Evolutionary conservation across 805 yeast species (phyloP).

Genomic region (Zygosaccharomyces pseudorouxii): DNA sequence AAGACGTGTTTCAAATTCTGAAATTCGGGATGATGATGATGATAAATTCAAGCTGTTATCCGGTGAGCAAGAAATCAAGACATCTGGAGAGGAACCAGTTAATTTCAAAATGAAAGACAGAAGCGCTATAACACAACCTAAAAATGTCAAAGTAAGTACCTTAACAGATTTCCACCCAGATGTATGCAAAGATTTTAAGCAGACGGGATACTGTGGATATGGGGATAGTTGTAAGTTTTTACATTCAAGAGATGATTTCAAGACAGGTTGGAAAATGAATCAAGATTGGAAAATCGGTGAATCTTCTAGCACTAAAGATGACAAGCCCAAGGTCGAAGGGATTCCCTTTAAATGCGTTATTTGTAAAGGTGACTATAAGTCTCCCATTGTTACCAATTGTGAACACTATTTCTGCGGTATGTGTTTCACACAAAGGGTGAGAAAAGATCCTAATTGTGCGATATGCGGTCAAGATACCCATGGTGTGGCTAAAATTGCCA

Average conservation of each 20-base stretch:
- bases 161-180: conserved; percentile 87
- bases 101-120: background rate
- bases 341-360: conserved; percentile 60
- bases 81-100: background rate
- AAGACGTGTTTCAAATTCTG: background rate
- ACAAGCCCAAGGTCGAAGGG: conserved; percentile 25
- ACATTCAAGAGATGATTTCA: conserved; percentile 83
- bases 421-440: conserved; percentile 51
- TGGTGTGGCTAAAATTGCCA: conserved; percentile 55
- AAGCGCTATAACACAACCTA: conserved; percentile 21
- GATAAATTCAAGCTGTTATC: conserved; percentile 7
- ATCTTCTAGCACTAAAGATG: conserved; percentile 17
- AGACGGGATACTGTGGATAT: conserved; percentile 93
- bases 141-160: conserved; percentile 59
- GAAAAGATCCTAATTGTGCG: conserved; percentile 43
- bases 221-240: conserved; percentile 96
- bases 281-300: conserved; percentile 61
- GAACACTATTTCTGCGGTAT: conserved; percentile 58
- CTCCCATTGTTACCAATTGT: conserved; percentile 58
- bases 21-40: conserved; percentile 1
- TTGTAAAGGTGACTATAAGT: conserved; percentile 50
- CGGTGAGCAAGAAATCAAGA: background rate
- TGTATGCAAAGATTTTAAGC: conserved; percentile 85
- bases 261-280: conserved; percentile 59
- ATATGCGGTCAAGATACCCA: conserved; percentile 58